Evolutionary conservation across 2,329 filamentous ascomycete species (phyloP).

Genomic region (Talaromyces sp.): DNA sequence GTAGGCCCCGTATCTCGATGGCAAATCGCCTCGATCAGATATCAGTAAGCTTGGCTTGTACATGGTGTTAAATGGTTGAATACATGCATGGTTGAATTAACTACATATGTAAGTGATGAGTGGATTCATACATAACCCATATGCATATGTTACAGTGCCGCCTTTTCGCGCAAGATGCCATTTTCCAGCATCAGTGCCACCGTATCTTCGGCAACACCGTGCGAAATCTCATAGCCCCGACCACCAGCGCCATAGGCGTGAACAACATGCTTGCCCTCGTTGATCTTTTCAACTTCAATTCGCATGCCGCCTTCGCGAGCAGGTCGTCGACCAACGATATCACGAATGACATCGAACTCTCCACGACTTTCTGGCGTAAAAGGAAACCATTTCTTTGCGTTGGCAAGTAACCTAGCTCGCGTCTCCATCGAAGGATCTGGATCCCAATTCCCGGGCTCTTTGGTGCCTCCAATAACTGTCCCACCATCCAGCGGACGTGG

Average conservation of each 20-base stretch:
- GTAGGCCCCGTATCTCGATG: too few relatives aligned
- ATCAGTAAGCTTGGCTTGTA: neutral
- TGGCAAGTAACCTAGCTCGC: constrained; percentile 51
- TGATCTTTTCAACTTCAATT: constrained; percentile 54
- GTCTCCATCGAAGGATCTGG: constrained; percentile 52
- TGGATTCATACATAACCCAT: neutral
- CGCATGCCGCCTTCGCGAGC: constrained; percentile 53
- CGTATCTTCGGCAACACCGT: constrained; percentile 61
- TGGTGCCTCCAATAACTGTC: constrained; percentile 68
- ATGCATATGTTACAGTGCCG: neutral
- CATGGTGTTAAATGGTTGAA: too few relatives aligned
- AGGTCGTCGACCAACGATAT: constrained; percentile 51
- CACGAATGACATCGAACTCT: constrained; percentile 48
- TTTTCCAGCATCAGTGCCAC: constrained; percentile 41
- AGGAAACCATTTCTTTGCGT: constrained; percentile 46
- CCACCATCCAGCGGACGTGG: constrained; percentile 65
- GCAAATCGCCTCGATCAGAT: too few relatives aligned
- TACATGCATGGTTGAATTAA: too few relatives aligned
- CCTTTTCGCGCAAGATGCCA: constrained; percentile 24
- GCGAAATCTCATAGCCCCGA: constrained; percentile 64
- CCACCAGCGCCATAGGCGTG: constrained; percentile 65
- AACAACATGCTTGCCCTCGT: constrained; percentile 37
- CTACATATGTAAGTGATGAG: neutral
- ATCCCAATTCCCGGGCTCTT: constrained; percentile 62
- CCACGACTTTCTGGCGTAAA: constrained; percentile 38